phyloP scores from a whole-genome alignment of 441 rosid species.

The Populus hybrid region DNA sequence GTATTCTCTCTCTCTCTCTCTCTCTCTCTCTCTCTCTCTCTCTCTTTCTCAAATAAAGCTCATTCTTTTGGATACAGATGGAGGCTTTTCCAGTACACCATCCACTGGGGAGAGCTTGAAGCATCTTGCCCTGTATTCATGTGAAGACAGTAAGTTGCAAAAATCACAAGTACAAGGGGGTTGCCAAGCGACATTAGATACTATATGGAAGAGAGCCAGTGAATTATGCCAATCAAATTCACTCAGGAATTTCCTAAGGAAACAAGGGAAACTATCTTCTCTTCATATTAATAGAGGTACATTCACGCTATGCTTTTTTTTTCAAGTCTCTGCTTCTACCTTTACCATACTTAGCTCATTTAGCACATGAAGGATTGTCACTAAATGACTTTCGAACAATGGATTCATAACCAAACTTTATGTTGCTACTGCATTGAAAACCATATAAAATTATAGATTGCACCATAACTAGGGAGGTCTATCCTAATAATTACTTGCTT shows the following conservation, averaged over 20 bases:
- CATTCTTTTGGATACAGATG: constrained; percentile 32
- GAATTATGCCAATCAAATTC: constrained; percentile 71
- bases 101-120: constrained; percentile 47
- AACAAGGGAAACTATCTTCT: constrained; percentile 73
- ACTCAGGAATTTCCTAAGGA: constrained; percentile 60
- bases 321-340: background rate
- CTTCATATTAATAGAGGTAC: constrained; percentile 67
- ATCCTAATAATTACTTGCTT: background rate
- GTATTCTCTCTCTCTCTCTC: background rate
- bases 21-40: too few relatives aligned
- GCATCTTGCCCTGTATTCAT: constrained; percentile 35
- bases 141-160: constrained; percentile 37
- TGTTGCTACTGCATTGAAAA: background rate
- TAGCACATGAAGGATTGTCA: background rate
- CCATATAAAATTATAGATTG: background rate
- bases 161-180: constrained; percentile 34
- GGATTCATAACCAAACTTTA: background rate
- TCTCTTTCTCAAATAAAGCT: background rate
- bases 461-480: background rate
- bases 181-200: constrained; percentile 51
- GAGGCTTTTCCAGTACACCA: constrained; percentile 45
- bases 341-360: background rate
- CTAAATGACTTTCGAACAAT: background rate
- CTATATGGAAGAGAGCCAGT: constrained; percentile 63
- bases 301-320: background rate